Base-by-base conservation (phyloP, 345 rosid species). In the Firmiana major region DNA sequence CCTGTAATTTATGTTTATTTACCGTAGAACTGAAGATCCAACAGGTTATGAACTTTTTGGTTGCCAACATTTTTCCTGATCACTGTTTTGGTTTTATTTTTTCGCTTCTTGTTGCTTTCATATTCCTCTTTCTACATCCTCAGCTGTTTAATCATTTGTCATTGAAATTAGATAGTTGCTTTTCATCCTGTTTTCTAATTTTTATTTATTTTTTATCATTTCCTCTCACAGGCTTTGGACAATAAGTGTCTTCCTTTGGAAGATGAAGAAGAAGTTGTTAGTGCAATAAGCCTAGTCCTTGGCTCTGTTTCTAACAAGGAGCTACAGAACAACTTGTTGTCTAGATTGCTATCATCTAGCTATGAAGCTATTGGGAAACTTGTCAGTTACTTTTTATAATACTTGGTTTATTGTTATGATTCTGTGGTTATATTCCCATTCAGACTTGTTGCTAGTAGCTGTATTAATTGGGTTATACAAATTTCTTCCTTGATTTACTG, bases 191-290 rank as follows among this genome's bases (percentile, higher is more conserved):
- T 38, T 74, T 62, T 67, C 9, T 67, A 7, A 26, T n/a, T 63
- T 71, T 11, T 31, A 1, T 78, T 7, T 69, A 42, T 31, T 31
- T 31, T 78, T 7, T 69, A 42, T 31, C 26, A 15, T 60, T 31
- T 54, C 59, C 21, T 46, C 40, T 74, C 62, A 21, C 87, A 91
- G 93, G 87, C 89, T 71, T 83, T 95, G 87, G 97, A 90, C 80
- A 90, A 89, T 85, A 86, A 85, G 77, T 85, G 83, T 79, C 82
- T 93, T 85, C 88, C 97, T 78, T 84, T 90, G 83, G 96, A 93
- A 85, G 98, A 89, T 76, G 99, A 93, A 85, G 98, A 89, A 83
- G 99, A 93, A 88, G 90, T 93, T 77, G 87, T 90, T 69, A 84
- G 87, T 63, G 98, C 98, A 21, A 88, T 93, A 76, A 91, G 87